A percentile compares a stretch with the other conserved stretches of the same genome.
Conservation (phyloP, 2,329 filamentous ascomycete species). For the Neofusicoccum cordaticola region DNA sequence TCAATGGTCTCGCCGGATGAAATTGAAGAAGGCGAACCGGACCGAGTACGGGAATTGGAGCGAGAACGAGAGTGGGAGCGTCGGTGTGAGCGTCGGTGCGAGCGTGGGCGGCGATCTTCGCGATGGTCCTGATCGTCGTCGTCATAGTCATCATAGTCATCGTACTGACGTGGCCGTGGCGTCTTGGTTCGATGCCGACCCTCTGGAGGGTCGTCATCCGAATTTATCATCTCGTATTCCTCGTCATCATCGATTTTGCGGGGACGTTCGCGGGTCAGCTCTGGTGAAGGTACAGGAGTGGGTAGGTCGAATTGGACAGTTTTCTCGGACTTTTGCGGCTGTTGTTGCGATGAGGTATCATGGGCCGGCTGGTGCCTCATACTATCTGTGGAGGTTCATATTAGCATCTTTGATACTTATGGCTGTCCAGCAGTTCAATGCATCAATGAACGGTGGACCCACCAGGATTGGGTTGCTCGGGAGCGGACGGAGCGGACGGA, state of each 20-base stretch:
- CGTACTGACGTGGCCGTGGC: slow-evolving; percentile 28
- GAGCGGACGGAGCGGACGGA: slow-evolving; percentile 33
- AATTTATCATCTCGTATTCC: slow-evolving; percentile 2
- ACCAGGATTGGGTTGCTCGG: slow-evolving; percentile 34
- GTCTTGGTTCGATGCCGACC: slow-evolving; percentile 16
- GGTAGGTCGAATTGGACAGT: slow-evolving; percentile 40
- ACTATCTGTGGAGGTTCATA: slow-evolving; percentile 21
- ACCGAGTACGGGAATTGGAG: neutral
- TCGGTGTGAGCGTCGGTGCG: neutral
- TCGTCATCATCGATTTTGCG: slow-evolving; percentile 11
- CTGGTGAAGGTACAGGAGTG: slow-evolving; percentile 19
- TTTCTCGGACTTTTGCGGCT: slow-evolving; percentile 26
- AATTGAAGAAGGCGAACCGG: slow-evolving; percentile 23
- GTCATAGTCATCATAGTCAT: slow-evolving; percentile 29
- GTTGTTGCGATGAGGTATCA: slow-evolving; percentile 21
- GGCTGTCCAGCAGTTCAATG: slow-evolving; percentile 13
- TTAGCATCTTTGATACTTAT: slow-evolving; percentile 22
- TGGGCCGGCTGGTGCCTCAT: slow-evolving; percentile 20
- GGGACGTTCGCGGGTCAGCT: neutral
- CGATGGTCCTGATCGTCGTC: slow-evolving; percentile 27
- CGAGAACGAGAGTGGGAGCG: neutral
- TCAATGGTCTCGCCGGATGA: slow-evolving; percentile 35
- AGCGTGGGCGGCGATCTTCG: neutral
- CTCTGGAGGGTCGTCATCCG: slow-evolving; percentile 14
- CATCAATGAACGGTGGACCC: slow-evolving; percentile 29